Evolutionary conservation across 2,329 filamentous ascomycete species (phyloP), one percentile per base, ranked within the genome.

Genomic region (Didymella glomerata): DNA sequence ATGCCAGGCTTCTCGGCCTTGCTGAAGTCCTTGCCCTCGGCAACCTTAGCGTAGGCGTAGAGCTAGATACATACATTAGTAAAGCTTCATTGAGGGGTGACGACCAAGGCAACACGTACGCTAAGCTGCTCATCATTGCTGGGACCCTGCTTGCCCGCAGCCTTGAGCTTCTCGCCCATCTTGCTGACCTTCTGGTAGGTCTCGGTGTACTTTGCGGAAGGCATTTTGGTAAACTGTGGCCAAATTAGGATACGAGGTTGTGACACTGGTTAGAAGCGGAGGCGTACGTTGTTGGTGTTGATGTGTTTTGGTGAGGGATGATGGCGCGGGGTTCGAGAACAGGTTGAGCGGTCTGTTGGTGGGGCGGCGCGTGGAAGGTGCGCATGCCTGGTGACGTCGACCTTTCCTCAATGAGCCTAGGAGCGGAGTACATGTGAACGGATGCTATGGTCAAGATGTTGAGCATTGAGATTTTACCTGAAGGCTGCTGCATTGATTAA

Each of bases 1-100:
- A 87, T 85, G 79, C 89, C 87, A 28, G 88, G 88, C 64, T 80
- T 77, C 55, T 83, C 65, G 24, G 76, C 71, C 40, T 75, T 64
- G 51, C 72, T 70, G 65, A 80, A 76, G 57, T 80, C 79, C 66
- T 73, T 70, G 51, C 68, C 69, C 48, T 75, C 66, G 25, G 72
- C 76, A 54, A 78, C 65, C 48, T 83, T 84, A 74, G 75, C 82
- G 64, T 80, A 80, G 20, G 73, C 80, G 71, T 84, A 84, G 34
- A 83, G 68, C 88, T 88, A 63, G 24, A 2, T 32, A 22, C 2
- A 24, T 3, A 9, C 50, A 40, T 64, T 54, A 64, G 51, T 36
- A 20, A 28, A 45, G 56, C 34, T 48, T 24, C 22, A 2, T 32
- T 28, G 27, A 10, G 27, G 27, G 8, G 27, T 28, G 2, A 10